phyloP scores from a whole-genome alignment of 805 yeast species.

The Brettanomyces naardenensis region DNA sequence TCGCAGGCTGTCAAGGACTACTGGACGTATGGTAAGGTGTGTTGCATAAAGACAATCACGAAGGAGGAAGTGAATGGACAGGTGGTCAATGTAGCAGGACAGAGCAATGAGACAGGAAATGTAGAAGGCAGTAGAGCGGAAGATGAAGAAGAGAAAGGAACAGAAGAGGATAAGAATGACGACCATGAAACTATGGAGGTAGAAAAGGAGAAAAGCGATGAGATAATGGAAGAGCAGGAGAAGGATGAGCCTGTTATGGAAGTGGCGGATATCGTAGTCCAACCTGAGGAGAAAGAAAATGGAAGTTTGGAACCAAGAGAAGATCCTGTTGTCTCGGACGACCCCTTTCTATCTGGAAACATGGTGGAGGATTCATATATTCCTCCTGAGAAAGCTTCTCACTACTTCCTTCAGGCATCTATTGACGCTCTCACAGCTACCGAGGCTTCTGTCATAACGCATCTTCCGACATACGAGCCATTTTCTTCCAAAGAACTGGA shows the following conservation, averaged over 20 bases:
- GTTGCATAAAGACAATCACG: constrained; percentile 41
- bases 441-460: constrained; percentile 30
- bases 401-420: not conserved
- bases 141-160: constrained; percentile 1
- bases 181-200: not conserved
- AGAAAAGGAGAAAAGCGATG: not conserved
- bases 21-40: constrained; percentile 69
- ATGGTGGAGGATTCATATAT: too few species aligned
- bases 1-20: constrained; percentile 72
- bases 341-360: not conserved
- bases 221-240: not conserved
- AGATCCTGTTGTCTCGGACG: not conserved
- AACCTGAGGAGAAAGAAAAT: constrained; percentile 16
- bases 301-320: constrained; percentile 23
- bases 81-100: not conserved
- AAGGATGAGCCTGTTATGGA: not conserved
- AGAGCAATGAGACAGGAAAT: too few species aligned
- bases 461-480: constrained; percentile 40
- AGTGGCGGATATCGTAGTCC: not conserved
- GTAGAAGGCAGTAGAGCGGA: not conserved
- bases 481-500: constrained; percentile 31
- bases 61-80: not conserved
- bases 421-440: not conserved
- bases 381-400: not conserved
- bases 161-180: not conserved